These are phyloP conservation scores for Dalbergia cultrata DNA, from an alignment of 306 rosid species.

Conservation along the genomic window DNA sequence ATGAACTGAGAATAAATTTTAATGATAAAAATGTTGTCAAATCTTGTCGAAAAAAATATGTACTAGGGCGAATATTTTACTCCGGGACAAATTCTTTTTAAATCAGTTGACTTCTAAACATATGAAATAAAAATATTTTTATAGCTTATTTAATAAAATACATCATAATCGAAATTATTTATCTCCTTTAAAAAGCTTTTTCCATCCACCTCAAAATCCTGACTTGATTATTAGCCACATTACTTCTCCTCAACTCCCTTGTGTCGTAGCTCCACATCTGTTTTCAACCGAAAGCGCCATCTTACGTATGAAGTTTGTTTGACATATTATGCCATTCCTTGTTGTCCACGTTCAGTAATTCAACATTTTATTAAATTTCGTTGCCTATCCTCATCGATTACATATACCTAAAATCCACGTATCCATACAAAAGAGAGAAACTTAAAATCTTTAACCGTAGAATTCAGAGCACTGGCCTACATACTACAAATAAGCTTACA, in stretches of 20 bases:
- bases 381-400: neutral
- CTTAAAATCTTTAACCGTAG: neutral
- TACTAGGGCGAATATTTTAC: too few species aligned
- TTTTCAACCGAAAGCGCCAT: conserved; percentile 3
- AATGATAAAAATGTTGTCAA: too few species aligned
- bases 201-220: too few species aligned
- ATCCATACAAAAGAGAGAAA: neutral
- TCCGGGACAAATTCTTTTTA: too few species aligned
- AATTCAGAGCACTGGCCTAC: neutral
- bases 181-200: too few species aligned
- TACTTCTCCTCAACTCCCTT: neutral
- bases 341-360: neutral
- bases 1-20: too few species aligned
- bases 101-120: too few species aligned
- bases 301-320: neutral
- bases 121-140: too few species aligned
- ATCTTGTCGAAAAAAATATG: too few species aligned
- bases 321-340: neutral
- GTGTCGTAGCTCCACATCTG: neutral
- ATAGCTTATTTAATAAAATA: too few species aligned
- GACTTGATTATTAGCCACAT: too few species aligned
- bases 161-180: too few species aligned
- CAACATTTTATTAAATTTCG: conserved; percentile 9
- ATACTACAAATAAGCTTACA: neutral
- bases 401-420: neutral